phyloP scores from a whole-genome alignment of 2,329 filamentous ascomycete species.

The Cordyceps cicadae region DNA sequence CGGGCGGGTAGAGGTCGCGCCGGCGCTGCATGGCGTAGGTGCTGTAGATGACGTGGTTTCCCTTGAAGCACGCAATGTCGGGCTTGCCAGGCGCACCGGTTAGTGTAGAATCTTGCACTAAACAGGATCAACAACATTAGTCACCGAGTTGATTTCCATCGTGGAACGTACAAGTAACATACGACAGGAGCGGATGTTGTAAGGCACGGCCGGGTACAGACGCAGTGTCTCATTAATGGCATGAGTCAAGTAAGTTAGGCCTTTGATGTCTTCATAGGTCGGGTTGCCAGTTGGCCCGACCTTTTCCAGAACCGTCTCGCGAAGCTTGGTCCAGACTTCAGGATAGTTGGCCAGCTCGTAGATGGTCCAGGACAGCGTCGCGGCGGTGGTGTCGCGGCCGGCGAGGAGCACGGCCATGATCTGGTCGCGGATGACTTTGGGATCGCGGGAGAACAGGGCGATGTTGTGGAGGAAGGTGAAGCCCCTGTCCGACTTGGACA shows the following conservation, averaged over 20 bases:
- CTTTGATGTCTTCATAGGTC: conserved; percentile 75
- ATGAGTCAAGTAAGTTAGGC: conserved; percentile 73
- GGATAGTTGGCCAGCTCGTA: conserved; percentile 75
- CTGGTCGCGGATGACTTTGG: conserved; percentile 63
- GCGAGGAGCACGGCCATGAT: conserved; percentile 69
- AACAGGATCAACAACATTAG: not conserved
- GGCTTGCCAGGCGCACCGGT: conserved; percentile 62
- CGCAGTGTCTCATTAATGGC: conserved; percentile 71
- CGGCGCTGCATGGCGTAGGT: conserved; percentile 67
- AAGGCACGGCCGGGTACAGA: conserved; percentile 69
- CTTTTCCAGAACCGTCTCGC: conserved; percentile 59
- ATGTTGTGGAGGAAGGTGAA: conserved; percentile 76
- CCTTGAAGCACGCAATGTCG: conserved; percentile 57
- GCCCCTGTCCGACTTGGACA: conserved; percentile 55
- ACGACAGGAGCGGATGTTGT: conserved; percentile 66
- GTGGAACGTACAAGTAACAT: conserved; percentile 36
- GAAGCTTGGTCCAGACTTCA: conserved; percentile 56
- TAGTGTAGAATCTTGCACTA: conserved; percentile 42
- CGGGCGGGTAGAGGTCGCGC: conserved; percentile 49
- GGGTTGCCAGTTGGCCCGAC: conserved; percentile 57
- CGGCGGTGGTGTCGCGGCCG: conserved; percentile 79
- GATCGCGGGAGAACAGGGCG: conserved; percentile 57
- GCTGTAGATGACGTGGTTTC: conserved; percentile 58
- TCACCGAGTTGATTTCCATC: not conserved
- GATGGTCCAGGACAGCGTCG: conserved; percentile 69